Evolutionary conservation across 495 filamentous ascomycete species (phyloP), one percentile per base, ranked within the genome.

Genomic region (Neurospora sp.): DNA sequence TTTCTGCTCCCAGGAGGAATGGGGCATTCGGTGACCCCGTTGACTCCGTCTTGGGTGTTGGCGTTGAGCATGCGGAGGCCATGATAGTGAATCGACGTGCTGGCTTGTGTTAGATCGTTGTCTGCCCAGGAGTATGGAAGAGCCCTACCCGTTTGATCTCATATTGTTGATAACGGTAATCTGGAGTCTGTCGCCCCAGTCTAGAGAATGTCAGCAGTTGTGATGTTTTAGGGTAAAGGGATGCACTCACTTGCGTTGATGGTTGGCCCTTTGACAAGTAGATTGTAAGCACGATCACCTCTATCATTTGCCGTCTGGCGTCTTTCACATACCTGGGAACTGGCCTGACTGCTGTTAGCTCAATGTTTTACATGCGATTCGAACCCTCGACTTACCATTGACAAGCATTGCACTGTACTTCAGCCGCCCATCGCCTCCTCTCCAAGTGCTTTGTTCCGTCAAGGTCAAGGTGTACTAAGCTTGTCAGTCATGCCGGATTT

Each of bases 121-220:
- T 12, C 37, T 9, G 44, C 9, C 1, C 1, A 5, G 9, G 61
- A 16, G 10, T 10, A 41, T 18, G 38, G 14, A 27, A 0, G 75
- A 2, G 40, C 70, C 73, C 31, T 37, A 80, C 79, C 80, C 82
- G 48, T 88, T 84, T 22, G 80, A 75, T 0, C 73, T 61, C 20
- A 89, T 71, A 27, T 82, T 81, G 76, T 91, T 92, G 27, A 81
- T 81, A 4, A 91, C 85, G 39, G 79, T 85, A 38, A 91, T 79
- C 39, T 85, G 77, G 70, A 91, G 82, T 70, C 79, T 87, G 71
- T 91, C 89, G 16, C 88, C 88, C 85, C 88, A 89, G 72, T 91
- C 83, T 78, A 3, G 2, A 35, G 0, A 20, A 22, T 9, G 41
- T 73, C 9, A 61, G 44, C 3, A 3, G 0, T 10, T 12, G 14